Evolutionary conservation across 1,139 yeast species (phyloP).

Genomic region (Kurtzmaniella quercitrusa): DNA sequence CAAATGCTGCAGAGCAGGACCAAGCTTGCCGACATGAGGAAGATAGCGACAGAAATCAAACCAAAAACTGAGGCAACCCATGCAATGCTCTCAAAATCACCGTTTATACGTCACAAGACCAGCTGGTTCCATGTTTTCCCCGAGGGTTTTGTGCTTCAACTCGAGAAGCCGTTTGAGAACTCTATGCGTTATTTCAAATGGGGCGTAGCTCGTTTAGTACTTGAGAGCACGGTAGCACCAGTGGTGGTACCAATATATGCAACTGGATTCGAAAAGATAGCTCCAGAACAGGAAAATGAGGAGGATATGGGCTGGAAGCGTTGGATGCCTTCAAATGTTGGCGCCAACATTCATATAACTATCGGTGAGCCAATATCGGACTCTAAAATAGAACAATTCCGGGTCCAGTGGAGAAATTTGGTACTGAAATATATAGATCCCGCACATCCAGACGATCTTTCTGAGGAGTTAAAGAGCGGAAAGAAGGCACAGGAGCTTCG

Average conservation of each 20-base stretch:
- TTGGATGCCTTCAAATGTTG: conserved; percentile 61
- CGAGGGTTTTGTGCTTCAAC: conserved; percentile 88
- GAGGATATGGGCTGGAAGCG: conserved; percentile 51
- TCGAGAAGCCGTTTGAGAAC: conserved; percentile 70
- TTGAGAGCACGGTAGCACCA: conserved; percentile 83
- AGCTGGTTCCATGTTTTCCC: conserved; percentile 96
- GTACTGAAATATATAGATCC: conserved; percentile 51
- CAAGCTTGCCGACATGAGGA: background rate
- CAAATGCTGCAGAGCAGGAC: conserved; percentile 15
- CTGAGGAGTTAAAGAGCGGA: conserved; percentile 60
- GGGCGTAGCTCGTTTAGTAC: conserved; percentile 83
- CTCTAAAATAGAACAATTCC: conserved; percentile 49
- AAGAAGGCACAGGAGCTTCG: conserved; percentile 59
- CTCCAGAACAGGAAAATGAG: conserved; percentile 61
- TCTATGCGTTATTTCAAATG: conserved; percentile 94
- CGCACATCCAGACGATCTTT: conserved; percentile 51
- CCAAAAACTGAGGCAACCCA: conserved; percentile 29
- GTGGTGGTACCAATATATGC: conserved; percentile 86
- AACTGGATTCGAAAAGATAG: conserved; percentile 81
- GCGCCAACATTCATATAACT: conserved; percentile 63
- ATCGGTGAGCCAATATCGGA: conserved; percentile 75
- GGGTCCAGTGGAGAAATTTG: conserved; percentile 65
- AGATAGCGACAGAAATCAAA: conserved; percentile 11
- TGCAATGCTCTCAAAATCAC: conserved; percentile 40
- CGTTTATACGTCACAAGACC: conserved; percentile 53